Base-by-base conservation (phyloP, 2,329 filamentous ascomycete genomes). In the Tolypocladium guangdongense region DNA sequence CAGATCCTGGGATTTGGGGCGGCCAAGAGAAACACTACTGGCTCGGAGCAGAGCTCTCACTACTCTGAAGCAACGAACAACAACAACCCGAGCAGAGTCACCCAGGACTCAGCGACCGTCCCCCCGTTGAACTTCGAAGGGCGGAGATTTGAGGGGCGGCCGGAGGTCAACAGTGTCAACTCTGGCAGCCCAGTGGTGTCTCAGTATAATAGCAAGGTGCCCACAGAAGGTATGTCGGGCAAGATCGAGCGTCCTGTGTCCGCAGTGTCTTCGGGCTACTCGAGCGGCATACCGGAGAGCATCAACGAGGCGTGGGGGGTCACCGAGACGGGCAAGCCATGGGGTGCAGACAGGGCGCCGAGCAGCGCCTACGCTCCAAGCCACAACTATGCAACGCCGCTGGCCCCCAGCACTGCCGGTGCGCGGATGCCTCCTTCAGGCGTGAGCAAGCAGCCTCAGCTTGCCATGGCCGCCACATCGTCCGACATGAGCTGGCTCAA, bases 401-500 rank as follows among this genome's bases (percentile, higher is more conserved):
- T 76, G 11, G 68, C 68, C 11, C 67, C 70, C 14, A 70, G 69
- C 52, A 57, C 63, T 2, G 64, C 57, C 24, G 57, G 70, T 20
- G 59, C 61, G 14, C 60, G 64, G 35, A 61, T 66, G n/a, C 60
- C 66, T 20, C 61, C 65, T 39, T 62, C 64, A 7, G 69, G 68
- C 45, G 64, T 76, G 54, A 78, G 72, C 63, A 69, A 67, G 51
- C 76, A 78, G 58, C 76, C 76, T 20, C 78, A 78, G 60, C 70
- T 80, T 33, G 67, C 71, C 24, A 75, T 71, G 68, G 73, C 78
- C 49, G 66, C 74, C 30, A 73, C 72, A 7, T 76, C 78, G 14
- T 78, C 77, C 50, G 87, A 90, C 66, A 88, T 90, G 84, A 88
- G 85, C 69, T 91, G 87, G 87, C 70, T 91, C 58, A 90, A 90